These are phyloP conservation scores for Pythium vanterpoolii DNA, from an alignment of 352 stramenopile species.

Conservation along the genomic window DNA sequence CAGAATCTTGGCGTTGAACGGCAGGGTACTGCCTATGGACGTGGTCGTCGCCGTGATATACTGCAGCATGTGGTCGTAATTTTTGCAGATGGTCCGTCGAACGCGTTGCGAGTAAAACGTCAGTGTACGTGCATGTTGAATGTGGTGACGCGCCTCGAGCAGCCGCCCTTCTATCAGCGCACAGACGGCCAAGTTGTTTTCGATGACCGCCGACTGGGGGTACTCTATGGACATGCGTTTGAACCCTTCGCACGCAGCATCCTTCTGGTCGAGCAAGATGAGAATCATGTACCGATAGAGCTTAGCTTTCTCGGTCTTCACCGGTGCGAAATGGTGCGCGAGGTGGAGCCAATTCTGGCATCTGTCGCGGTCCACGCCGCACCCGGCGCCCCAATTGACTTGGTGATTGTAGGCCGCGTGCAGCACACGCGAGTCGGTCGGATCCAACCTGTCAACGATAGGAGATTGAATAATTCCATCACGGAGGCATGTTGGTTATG, in stretches of 20 bases:
- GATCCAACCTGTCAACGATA: constrained; percentile 20
- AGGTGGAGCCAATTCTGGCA: constrained; percentile 17
- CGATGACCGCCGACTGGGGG: constrained; percentile 11
- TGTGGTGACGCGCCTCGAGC: constrained; percentile 1
- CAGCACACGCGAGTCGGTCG: constrained; percentile 31
- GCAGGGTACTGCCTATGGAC: background rate
- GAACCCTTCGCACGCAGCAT: constrained; percentile 19
- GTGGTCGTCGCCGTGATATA: background rate
- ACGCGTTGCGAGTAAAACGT: background rate
- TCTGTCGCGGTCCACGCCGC: background rate
- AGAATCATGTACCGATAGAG: constrained; percentile 20
- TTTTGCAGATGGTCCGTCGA: background rate
- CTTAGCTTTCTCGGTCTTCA: constrained; percentile 23
- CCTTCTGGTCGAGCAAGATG: constrained; percentile 8
- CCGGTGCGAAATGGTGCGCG: constrained; percentile 16
- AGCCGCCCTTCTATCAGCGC: background rate
- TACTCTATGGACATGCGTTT: constrained; percentile 8
- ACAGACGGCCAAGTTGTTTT: constrained; percentile 25
- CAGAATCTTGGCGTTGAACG: constrained; percentile 6
- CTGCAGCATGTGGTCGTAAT: constrained; percentile 13
- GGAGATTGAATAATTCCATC: constrained; percentile 7
- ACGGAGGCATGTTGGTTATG: background rate
- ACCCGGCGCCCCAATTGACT: constrained; percentile 1
- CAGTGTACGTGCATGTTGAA: constrained; percentile 6
- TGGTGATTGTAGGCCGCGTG: constrained; percentile 12